Evolutionary conservation across 2,329 filamentous ascomycete species (phyloP), one percentile per base, ranked within the genome.

Genomic region (Aureobasidium musti): DNA sequence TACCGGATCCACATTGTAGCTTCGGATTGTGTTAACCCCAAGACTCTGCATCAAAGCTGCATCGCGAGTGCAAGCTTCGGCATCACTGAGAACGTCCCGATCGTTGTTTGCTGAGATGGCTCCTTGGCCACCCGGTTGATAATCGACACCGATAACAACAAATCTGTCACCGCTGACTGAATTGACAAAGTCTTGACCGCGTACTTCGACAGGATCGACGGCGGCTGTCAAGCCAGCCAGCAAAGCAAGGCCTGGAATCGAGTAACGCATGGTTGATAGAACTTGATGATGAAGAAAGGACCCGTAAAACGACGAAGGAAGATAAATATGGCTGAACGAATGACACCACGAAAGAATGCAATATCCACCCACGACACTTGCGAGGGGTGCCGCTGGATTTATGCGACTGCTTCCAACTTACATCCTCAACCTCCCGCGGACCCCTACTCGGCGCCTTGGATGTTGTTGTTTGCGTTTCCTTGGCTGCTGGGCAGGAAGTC

Each of bases 21-120:
- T 82, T 67, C 87, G 85, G 71, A 89, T 86, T 10, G 86, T 87
- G 77, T 89, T 89, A 70, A 86, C 83, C 75, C 86, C 87, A 60
- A 89, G 77, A 68, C 80, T 77, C 77, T 89, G 87, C 80, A 89
- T 85, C 53, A 89, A 78, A 26, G 84, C 83, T 21, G 86, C 86
- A 79, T 89, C 86, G 63, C 87, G 83, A 70, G 88, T 75, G 73
- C 87, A 89, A 28, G 81, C 77, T 14, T 81, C 80, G n/a, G 77
- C 79, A 72, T 88, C 80, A 73, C 81, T 86, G 67, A 89, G 77
- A 37, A 86, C 83, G 73, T 89, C 87, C 45, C 77, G 67, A 45
- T 78, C 77, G 35, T 76, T 74, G 19, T 78, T 76, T 13, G 81
- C 80, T 68, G 82, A 81, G 77, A 87, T 87, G 66, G 81, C 85